Percentiles rank a stretch among this genome's conserved stretches.
phyloP scores from a whole-genome alignment of 2,329 filamentous ascomycete genomes.

The Neonectria magnoliae region DNA sequence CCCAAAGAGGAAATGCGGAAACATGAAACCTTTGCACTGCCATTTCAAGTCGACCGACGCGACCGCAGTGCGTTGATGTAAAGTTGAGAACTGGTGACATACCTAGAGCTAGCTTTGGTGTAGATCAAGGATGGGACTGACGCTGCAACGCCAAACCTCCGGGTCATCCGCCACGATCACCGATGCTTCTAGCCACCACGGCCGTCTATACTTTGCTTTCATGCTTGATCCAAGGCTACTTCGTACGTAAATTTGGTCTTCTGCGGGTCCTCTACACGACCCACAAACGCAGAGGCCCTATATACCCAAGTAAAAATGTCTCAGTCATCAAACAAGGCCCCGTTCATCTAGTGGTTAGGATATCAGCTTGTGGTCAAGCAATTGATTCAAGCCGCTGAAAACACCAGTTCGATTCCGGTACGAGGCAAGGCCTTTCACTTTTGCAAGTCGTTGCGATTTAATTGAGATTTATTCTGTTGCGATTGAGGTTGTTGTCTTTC shows the following conservation, averaged over 20 bases:
- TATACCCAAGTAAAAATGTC: background rate
- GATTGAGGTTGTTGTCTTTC: background rate
- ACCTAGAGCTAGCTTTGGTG: background rate
- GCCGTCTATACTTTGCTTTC: too few relatives aligned
- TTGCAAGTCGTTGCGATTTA: background rate
- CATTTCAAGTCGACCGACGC: too few relatives aligned
- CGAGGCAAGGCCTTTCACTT: background rate
- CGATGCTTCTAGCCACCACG: too few relatives aligned
- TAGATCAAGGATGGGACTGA: background rate
- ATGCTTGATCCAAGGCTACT: too few relatives aligned
- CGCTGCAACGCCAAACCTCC: background rate
- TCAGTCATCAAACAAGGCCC: background rate
- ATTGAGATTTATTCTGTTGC: background rate
- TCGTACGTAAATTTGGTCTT: too few relatives aligned
- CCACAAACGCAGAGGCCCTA: background rate
- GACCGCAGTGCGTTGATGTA: too few relatives aligned
- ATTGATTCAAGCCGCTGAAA: conserved; percentile 12
- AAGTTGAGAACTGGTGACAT: background rate
- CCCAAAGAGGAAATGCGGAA: too few relatives aligned
- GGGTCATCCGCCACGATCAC: background rate
- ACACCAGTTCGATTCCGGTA: conserved; percentile 21
- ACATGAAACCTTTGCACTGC: too few relatives aligned
- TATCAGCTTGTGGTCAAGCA: conserved; percentile 19
- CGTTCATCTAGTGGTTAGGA: conserved; percentile 26
- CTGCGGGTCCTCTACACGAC: background rate